A percentile compares a stretch with the other conserved stretches of the same genome.
Evolutionary conservation across 768 basidiomycete genomes (phyloP).

Genomic region (Dendrothele bispora): DNA sequence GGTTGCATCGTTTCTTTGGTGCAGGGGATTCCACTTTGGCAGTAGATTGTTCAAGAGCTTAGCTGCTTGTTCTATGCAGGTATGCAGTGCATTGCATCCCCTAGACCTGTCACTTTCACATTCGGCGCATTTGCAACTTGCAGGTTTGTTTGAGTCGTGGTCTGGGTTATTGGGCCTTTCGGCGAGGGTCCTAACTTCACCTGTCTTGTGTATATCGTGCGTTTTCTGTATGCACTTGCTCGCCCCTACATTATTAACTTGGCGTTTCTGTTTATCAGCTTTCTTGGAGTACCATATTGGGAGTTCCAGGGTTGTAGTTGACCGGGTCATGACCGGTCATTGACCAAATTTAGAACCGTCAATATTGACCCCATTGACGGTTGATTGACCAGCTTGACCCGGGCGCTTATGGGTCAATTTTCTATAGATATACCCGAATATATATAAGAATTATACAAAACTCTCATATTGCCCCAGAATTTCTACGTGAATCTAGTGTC

Average conservation of each 20-base stretch:
- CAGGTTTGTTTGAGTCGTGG: not conserved
- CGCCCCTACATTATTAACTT: conserved; percentile 4
- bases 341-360: too few species aligned
- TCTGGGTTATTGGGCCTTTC: not conserved
- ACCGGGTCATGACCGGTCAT: too few species aligned
- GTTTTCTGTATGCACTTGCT: conserved; percentile 2
- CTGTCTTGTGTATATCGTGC: not conserved
- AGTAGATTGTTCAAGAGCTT: not conserved
- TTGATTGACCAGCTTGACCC: too few species aligned
- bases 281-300: conserved; percentile 13
- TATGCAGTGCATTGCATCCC: conserved; percentile 8
- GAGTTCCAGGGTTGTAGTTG: too few species aligned
- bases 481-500: too few species aligned
- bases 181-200: conserved; percentile 1
- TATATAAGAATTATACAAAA: too few species aligned
- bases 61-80: not conserved
- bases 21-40: conserved; percentile 5
- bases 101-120: not conserved
- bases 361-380: too few species aligned
- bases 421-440: too few species aligned
- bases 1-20: not conserved
- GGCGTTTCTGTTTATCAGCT: not conserved
- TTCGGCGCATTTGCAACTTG: conserved; percentile 8
- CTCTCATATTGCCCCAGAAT: too few species aligned
- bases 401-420: too few species aligned